Conservation (phyloP, 2,329 filamentous ascomycete species). For the Cercospora sp. region DNA sequence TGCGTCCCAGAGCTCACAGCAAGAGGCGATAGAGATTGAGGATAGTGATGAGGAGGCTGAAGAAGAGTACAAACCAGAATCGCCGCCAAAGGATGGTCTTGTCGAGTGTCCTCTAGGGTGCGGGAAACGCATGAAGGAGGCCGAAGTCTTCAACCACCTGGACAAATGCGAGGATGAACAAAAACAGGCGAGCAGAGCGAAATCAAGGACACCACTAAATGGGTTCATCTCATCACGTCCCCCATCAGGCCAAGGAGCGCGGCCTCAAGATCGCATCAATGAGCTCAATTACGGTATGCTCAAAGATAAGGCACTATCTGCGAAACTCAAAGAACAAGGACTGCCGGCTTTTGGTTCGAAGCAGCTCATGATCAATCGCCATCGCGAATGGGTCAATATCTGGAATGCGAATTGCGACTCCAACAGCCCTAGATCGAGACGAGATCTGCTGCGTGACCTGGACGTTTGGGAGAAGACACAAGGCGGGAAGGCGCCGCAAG, state of each 20-base stretch:
- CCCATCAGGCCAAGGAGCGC: conserved; percentile 31
- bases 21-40: conserved; percentile 37
- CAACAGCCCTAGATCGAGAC: conserved; percentile 65
- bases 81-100: conserved; percentile 64
- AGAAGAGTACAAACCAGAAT: conserved; percentile 37
- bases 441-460: conserved; percentile 73
- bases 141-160: conserved; percentile 75
- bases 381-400: conserved; percentile 90
- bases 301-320: conserved; percentile 74
- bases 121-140: conserved; percentile 72
- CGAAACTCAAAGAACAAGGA: conserved; percentile 78
- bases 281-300: conserved; percentile 82
- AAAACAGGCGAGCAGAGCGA: conserved; percentile 31
- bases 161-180: conserved; percentile 60
- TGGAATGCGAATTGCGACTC: conserved; percentile 98
- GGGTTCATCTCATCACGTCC: conserved; percentile 18
- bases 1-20: conserved; percentile 33
- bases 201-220: conserved; percentile 26
- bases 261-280: conserved; percentile 65
- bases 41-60: conserved; percentile 45
- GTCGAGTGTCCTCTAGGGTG: conserved; percentile 83
- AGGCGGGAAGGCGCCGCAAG: conserved; percentile 57
- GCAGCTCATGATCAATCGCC: conserved; percentile 70
- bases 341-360: conserved; percentile 70
- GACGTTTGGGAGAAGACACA: conserved; percentile 85